Evolutionary conservation across 306 rosid genomes (phyloP).

Genomic region (Trifolium fragiferum): DNA sequence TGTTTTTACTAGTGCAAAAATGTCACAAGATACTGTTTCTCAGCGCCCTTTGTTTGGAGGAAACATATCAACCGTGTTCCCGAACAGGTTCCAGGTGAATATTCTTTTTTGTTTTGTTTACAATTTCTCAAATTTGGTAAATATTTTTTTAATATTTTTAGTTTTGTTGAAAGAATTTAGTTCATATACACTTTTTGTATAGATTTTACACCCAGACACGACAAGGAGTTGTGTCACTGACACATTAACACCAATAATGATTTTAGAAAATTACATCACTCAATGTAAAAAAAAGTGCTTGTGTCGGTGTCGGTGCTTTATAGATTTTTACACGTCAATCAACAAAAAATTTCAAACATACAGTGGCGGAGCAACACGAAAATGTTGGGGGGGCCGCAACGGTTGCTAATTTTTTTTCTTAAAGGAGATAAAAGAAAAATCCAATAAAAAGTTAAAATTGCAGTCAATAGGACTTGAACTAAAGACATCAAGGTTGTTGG

Average conservation of each 20-base stretch:
- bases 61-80: constrained; percentile 66
- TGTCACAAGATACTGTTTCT: constrained; percentile 54
- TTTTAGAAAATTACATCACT: not conserved
- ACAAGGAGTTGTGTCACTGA: not conserved
- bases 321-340: not conserved
- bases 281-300: not conserved
- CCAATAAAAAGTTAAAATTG: too few relatives aligned
- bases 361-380: too few relatives aligned
- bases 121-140: not conserved
- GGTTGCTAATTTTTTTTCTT: too few relatives aligned
- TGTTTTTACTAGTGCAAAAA: constrained; percentile 26
- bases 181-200: too few relatives aligned
- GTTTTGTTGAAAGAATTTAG: too few relatives aligned
- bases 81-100: constrained; percentile 74
- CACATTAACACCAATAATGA: not conserved
- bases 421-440: too few relatives aligned
- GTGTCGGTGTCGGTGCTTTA: not conserved
- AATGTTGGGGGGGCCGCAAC: too few relatives aligned
- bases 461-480: too few relatives aligned
- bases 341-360: not conserved
- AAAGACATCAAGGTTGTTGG: too few relatives aligned
- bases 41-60: constrained; percentile 74
- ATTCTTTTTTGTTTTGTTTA: not conserved
- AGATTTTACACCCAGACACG: not conserved
- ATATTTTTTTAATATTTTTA: not conserved